These are phyloP conservation scores for Starmerella vitae DNA, from an alignment of 805 yeast species.

Conservation along the genomic window DNA sequence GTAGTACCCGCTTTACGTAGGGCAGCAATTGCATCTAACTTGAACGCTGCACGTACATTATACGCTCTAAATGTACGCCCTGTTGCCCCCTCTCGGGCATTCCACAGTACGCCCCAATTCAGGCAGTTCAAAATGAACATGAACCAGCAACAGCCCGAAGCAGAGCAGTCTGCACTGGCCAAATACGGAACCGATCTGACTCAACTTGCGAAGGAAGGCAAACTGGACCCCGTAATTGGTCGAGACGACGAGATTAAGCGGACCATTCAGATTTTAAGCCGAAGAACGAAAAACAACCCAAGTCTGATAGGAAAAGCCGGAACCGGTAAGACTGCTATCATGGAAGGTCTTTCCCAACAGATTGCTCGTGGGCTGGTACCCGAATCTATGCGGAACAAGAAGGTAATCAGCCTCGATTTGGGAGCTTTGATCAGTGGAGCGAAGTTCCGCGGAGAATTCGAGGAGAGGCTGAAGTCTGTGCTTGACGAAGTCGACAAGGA, in stretches of 20 bases:
- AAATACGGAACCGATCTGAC: slow-evolving; percentile 80
- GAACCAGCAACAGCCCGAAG: slow-evolving; percentile 14
- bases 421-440: slow-evolving; percentile 91
- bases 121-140: slow-evolving; percentile 17
- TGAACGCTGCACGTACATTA: too few species aligned
- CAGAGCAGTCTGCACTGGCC: slow-evolving; percentile 61
- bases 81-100: too few species aligned
- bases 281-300: slow-evolving; percentile 92
- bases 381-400: slow-evolving; percentile 77
- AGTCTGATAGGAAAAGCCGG: slow-evolving; percentile 94
- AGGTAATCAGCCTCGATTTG: slow-evolving; percentile 69
- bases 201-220: slow-evolving; percentile 73
- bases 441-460: slow-evolving; percentile 91
- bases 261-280: slow-evolving; percentile 79
- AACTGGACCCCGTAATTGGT: slow-evolving; percentile 92
- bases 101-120: slow-evolving; percentile 6
- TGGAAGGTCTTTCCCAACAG: slow-evolving; percentile 93
- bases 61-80: too few species aligned
- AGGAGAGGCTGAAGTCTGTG: slow-evolving; percentile 93
- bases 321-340: slow-evolving; percentile 92
- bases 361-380: slow-evolving; percentile 88
- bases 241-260: slow-evolving; percentile 90
- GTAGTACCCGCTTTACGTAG: too few species aligned
- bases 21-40: too few species aligned
- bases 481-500: slow-evolving; percentile 85